Conservation (phyloP, 345 rosid species). For the Ailanthus altissimus region DNA sequence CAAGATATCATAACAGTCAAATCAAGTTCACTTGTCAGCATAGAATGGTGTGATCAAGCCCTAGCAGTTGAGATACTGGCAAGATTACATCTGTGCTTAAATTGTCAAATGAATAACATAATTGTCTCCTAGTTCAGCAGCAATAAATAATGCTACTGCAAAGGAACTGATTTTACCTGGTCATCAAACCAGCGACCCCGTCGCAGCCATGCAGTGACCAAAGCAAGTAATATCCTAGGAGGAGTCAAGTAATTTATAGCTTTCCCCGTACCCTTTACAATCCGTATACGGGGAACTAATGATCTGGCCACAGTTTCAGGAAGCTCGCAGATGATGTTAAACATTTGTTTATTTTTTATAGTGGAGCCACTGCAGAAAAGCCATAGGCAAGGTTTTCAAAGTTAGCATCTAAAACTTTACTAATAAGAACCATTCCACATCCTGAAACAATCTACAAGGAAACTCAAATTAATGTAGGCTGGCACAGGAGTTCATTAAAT, state of each 20-base stretch:
- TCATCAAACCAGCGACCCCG: conserved; percentile 96
- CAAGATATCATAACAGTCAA: neutral
- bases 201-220: conserved; percentile 89
- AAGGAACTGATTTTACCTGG: conserved; percentile 52
- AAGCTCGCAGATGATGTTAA: conserved; percentile 88
- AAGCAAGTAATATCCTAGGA: conserved; percentile 88
- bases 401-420: neutral
- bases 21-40: neutral
- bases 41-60: neutral
- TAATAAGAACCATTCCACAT: neutral
- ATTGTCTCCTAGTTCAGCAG: neutral
- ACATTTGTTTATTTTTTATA: conserved; percentile 76
- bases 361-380: conserved; percentile 71
- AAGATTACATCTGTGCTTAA: neutral
- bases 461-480: neutral
- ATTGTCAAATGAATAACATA: neutral
- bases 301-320: conserved; percentile 97
- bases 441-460: neutral
- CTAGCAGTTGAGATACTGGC: neutral
- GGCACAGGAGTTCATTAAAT: neutral
- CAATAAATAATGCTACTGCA: neutral
- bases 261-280: conserved; percentile 80
- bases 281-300: conserved; percentile 85
- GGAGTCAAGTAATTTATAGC: conserved; percentile 83
- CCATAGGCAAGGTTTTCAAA: neutral